These are phyloP conservation scores for Amanita fuliginea DNA, from an alignment of 768 basidiomycete species.

Conservation along the genomic window DNA sequence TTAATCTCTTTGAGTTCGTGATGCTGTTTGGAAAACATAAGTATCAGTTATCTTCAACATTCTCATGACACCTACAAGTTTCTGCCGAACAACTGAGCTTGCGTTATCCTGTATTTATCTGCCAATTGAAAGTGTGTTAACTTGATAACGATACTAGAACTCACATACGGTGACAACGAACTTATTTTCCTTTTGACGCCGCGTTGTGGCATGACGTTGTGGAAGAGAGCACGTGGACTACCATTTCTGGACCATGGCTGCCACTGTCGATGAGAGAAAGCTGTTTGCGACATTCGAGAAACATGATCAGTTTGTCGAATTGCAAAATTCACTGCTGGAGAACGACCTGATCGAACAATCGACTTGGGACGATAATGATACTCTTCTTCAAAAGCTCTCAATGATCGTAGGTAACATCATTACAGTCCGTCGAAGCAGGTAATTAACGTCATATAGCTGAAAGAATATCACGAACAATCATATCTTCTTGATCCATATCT, in stretches of 20 bases:
- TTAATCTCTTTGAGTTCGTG: constrained; percentile 63
- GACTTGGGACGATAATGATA: constrained; percentile 26
- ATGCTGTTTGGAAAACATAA: constrained; percentile 36
- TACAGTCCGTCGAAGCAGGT: not conserved
- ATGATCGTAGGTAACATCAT: constrained; percentile 36
- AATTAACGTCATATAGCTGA: constrained; percentile 39
- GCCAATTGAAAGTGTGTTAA: not conserved
- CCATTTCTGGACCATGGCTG: constrained; percentile 4
- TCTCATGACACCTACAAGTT: constrained; percentile 35
- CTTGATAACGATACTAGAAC: not conserved
- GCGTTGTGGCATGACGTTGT: constrained; percentile 9
- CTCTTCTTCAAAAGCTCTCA: constrained; percentile 29
- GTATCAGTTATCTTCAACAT: not conserved
- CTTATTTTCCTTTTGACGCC: constrained; percentile 35
- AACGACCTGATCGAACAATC: constrained; percentile 34
- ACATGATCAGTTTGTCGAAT: constrained; percentile 43
- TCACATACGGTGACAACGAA: constrained; percentile 23
- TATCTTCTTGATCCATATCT: constrained; percentile 88
- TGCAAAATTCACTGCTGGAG: constrained; percentile 40
- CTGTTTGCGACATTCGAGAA: constrained; percentile 50
- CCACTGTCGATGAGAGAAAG: constrained; percentile 31
- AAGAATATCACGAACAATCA: constrained; percentile 86
- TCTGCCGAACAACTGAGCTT: constrained; percentile 33
- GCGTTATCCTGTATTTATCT: constrained; percentile 19
- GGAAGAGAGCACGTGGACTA: not conserved